These are phyloP conservation scores for Salix dunnii DNA, from an alignment of 345 rosid genomes.

Conservation along the genomic window DNA sequence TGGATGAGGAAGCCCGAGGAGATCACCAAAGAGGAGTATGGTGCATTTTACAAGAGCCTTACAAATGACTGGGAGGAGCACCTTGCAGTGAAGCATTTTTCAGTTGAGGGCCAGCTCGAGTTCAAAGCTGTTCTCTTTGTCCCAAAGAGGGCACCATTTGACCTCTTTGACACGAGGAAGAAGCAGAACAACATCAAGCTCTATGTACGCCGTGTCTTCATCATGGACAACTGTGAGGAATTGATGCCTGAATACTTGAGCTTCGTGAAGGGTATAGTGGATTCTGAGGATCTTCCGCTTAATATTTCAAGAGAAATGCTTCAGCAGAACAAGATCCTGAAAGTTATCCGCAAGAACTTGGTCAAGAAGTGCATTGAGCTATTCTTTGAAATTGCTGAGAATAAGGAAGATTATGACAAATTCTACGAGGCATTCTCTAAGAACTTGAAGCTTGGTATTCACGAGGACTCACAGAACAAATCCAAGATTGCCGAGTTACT, in stretches of 20 bases:
- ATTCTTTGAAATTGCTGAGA: constrained; percentile 25
- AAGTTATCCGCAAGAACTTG: constrained; percentile 25
- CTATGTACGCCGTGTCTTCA: constrained; percentile 24
- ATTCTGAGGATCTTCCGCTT: constrained; percentile 22
- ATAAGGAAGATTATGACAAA: constrained; percentile 23
- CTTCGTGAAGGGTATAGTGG: constrained; percentile 24
- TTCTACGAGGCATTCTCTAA: constrained; percentile 19
- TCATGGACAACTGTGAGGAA: constrained; percentile 28
- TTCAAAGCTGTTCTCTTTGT: constrained; percentile 27
- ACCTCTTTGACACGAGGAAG: constrained; percentile 23
- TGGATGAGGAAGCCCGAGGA: constrained; percentile 30
- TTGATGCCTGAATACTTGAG: constrained; percentile 19
- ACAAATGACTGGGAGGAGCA: constrained; percentile 30
- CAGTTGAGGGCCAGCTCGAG: constrained; percentile 28
- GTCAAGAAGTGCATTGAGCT: constrained; percentile 28
- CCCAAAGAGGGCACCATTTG: constrained; percentile 25
- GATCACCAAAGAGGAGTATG: constrained; percentile 25
- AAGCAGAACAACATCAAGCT: constrained; percentile 29
- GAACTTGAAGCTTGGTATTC: constrained; percentile 16
- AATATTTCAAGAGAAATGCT: constrained; percentile 23
- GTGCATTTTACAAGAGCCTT: constrained; percentile 22
- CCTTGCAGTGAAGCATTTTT: constrained; percentile 25
- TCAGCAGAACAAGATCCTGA: constrained; percentile 28
- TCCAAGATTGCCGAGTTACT: constrained; percentile 15
- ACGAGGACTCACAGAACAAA: constrained; percentile 16